phyloP scores from a whole-genome alignment of 1,139 yeast species.

The Geotrichum cucujoidarum region DNA sequence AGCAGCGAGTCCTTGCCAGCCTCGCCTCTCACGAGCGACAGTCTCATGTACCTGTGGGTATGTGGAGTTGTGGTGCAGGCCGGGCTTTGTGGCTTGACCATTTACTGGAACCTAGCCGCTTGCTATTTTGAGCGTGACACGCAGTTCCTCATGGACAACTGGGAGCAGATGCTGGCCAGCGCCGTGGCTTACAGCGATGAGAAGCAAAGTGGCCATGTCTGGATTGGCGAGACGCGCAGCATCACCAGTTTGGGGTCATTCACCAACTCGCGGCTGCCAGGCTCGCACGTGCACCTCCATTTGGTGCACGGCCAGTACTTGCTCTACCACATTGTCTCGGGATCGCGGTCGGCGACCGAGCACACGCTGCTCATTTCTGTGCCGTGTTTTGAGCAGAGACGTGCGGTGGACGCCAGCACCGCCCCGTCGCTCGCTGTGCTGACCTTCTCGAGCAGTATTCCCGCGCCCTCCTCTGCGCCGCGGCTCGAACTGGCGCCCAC shows the following conservation, averaged over 20 bases:
- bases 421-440: background rate
- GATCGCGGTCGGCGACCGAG: too few species aligned
- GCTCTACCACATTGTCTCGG: background rate
- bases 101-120: background rate
- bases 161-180: background rate
- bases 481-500: too few species aligned
- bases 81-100: background rate
- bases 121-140: background rate
- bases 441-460: too few species aligned
- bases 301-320: background rate
- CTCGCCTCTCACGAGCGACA: background rate
- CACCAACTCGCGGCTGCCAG: background rate
- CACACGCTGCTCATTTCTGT: too few species aligned
- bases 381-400: too few species aligned
- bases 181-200: too few species aligned
- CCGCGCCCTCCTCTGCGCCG: too few species aligned
- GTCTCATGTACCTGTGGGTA: background rate
- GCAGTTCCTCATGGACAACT: background rate
- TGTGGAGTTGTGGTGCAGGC: background rate
- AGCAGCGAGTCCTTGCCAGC: background rate
- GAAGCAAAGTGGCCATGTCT: too few species aligned
- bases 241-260: background rate
- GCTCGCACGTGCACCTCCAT: background rate
- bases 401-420: too few species aligned
- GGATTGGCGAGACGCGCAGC: background rate